phyloP scores from a whole-genome alignment of 177 flowering plant genomes.

The Vitis hybrid region DNA sequence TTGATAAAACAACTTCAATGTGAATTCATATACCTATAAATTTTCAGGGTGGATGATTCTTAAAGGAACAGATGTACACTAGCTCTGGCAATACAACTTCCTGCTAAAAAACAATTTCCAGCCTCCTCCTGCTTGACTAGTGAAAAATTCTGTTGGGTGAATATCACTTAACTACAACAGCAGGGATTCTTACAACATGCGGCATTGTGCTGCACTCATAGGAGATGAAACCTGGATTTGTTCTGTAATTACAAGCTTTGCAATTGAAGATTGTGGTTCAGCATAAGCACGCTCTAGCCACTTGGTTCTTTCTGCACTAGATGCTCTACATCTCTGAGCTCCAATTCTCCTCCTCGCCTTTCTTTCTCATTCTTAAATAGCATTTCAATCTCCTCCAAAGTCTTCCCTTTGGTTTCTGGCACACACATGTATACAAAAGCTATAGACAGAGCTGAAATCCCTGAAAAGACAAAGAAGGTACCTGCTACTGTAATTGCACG shows the following conservation, averaged over 20 bases:
- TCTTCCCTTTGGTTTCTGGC: conserved; percentile 64
- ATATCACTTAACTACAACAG: not conserved
- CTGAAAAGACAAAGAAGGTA: conserved; percentile 50
- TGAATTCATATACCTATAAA: not conserved
- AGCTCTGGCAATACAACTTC: too few species aligned
- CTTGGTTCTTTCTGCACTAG: conserved; percentile 24
- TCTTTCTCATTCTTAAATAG: conserved; percentile 34
- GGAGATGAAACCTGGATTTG: not conserved
- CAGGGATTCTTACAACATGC: not conserved
- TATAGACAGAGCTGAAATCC: conserved; percentile 42
- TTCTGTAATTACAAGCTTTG: not conserved
- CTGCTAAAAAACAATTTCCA: too few species aligned
- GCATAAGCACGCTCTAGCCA: not conserved
- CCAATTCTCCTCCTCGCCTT: conserved; percentile 32
- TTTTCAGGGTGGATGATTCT: not conserved
- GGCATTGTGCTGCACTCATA: not conserved
- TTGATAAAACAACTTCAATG: not conserved
- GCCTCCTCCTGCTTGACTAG: too few species aligned
- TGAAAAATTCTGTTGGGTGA: not conserved
- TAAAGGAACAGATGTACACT: not conserved
- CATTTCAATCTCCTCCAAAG: conserved; percentile 54
- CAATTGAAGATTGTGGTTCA: not conserved
- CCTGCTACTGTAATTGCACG: conserved; percentile 51
- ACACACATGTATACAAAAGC: conserved; percentile 41
- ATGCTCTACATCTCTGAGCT: conserved; percentile 40